Conservation (phyloP, 176 grass and related monocot genomes). For the Cymbopogon citratus region DNA sequence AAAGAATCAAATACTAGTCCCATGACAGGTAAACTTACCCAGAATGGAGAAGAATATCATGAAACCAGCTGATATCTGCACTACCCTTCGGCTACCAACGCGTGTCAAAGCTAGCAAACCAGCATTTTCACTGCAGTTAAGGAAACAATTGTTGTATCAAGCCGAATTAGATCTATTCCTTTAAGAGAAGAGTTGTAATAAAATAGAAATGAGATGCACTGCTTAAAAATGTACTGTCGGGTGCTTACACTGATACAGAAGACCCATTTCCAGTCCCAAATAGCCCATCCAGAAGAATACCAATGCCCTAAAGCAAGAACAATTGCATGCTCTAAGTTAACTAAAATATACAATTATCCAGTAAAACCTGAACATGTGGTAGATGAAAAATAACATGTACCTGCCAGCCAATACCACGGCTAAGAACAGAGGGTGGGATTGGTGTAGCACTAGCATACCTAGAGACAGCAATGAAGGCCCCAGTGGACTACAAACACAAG, state of each 20-base stretch:
- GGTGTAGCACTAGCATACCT: slow-evolving; percentile 96
- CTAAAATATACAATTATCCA: neutral
- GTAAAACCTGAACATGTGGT: neutral
- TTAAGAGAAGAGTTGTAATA: neutral
- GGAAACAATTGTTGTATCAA: neutral
- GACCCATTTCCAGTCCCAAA: slow-evolving; percentile 97
- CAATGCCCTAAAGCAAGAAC: slow-evolving; percentile 66
- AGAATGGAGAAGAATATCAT: slow-evolving; percentile 99
- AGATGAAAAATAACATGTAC: slow-evolving; percentile 33
- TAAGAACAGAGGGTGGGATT: slow-evolving; percentile 87
- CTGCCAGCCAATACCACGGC: slow-evolving; percentile 97
- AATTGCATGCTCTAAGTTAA: neutral
- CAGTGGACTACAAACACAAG: slow-evolving; percentile 70
- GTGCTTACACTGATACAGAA: slow-evolving; percentile 89
- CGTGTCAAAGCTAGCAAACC: slow-evolving; percentile 92
- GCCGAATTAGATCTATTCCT: neutral
- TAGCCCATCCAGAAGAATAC: slow-evolving; percentile 89
- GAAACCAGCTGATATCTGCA: slow-evolving; percentile 98
- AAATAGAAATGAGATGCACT: neutral
- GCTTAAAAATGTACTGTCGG: neutral
- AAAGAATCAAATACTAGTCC: neutral
- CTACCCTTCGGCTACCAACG: slow-evolving; percentile 89
- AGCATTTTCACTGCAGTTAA: slow-evolving; percentile 75
- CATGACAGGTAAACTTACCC: slow-evolving; percentile 34
- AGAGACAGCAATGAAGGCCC: slow-evolving; percentile 85